phyloP scores from a whole-genome alignment of 83 land plant species.

The Picea engelmannii region DNA sequence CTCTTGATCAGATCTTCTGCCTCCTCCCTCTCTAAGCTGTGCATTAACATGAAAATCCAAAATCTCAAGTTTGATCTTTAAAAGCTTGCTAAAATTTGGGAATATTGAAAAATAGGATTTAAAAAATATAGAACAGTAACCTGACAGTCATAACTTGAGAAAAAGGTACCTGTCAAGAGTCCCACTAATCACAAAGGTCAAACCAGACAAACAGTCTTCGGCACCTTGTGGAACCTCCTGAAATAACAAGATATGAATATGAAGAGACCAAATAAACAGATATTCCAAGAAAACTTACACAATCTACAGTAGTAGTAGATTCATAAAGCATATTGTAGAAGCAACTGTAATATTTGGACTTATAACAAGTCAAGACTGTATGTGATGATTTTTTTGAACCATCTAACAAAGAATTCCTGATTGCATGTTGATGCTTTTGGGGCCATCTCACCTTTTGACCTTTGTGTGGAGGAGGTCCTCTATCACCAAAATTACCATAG shows the following conservation, averaged over 20 bases:
- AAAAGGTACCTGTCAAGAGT: constrained; percentile 93
- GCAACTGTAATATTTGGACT: neutral
- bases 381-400: neutral
- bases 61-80: neutral
- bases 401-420: neutral
- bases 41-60: neutral
- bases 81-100: neutral
- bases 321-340: neutral
- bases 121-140: neutral
- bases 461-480: constrained; percentile 92
- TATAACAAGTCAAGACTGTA: neutral
- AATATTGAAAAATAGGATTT: neutral
- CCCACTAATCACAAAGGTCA: constrained; percentile 99
- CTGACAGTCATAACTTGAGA: neutral
- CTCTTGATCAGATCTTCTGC: constrained; percentile 97
- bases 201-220: constrained; percentile 80
- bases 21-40: constrained; percentile 95
- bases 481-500: constrained; percentile 61
- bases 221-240: constrained; percentile 99
- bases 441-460: constrained; percentile 82
- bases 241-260: neutral
- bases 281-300: neutral
- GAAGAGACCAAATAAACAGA: neutral
- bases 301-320: neutral
- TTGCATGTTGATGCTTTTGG: neutral